Base-by-base conservation (phyloP, 2,329 filamentous ascomycete species). In the Emergomyces africanus region DNA sequence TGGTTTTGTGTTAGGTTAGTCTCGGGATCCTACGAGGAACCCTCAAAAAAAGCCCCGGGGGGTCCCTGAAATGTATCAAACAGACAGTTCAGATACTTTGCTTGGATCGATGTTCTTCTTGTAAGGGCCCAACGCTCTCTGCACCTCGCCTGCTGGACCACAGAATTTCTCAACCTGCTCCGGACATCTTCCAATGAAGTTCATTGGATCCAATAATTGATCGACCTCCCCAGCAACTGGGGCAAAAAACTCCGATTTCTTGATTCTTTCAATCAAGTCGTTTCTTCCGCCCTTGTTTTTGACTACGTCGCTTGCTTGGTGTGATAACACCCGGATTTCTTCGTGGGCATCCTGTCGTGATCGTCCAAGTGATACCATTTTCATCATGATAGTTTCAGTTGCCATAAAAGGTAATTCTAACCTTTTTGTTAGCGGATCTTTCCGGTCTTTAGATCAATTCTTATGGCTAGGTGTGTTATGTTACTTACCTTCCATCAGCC, bases 261-360 rank as follows among this genome's bases (percentile, higher is more conserved):
- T 83, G 69, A 96, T 90, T 15, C 90, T 78, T 63, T 89, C 84
- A 15, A 96, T 83, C 2, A 96, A 79, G 70, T 96, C 90, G 68
- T 96, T 96, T 58, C 82, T 76, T 65, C 85, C 83, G 41, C 89
- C 89, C 71, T 87, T 77, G 66, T 83, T 80, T 77, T 88, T 88
- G 46, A 90, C 86, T 12, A 86, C 83, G 37, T 79, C 78, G 49
- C 80, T 82, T 0, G 90, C 89, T 74, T 95, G 78, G 75, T 90
- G 87, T 1, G 82, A 88, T 50, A 96, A 80, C 1, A 96, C 87
- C 58, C 87, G 86, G 67, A 96, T 91, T 72, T 92, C 77, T 75
- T 96, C 90, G 73, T 96, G 90, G 0, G 89, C 87, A 59, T 91
- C 88, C 71, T 95, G 89, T 56, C 90, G 78, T 10, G 83, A 88